Evolutionary conservation across 2,329 filamentous ascomycete genomes (phyloP), one percentile per base, ranked within the genome.

Genomic region (Myotisia sp.): DNA sequence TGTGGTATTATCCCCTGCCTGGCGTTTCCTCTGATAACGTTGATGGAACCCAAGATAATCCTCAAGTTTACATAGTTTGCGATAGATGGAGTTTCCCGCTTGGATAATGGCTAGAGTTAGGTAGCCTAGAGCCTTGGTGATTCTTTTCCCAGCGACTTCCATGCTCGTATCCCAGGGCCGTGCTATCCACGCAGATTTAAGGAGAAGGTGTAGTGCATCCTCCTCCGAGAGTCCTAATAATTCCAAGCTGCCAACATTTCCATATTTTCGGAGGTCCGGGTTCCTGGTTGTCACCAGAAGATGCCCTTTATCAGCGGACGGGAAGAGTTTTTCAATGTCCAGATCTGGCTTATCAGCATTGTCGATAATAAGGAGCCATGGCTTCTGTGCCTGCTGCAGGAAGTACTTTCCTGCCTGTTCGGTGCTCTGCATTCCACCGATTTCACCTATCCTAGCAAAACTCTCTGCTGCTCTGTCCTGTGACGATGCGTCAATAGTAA

Each of bases 201-300:
- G 30, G 24, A 53, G 45, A 5, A 53, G 39, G 16, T 33, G 23
- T 6, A 38, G 6, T 10, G 47, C 45, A n/a, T 50, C 46, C 8
- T 37, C 33, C 17, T 45, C 34, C 20, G 44, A 36, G 4, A 53
- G 36, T 2, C 42, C 42, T 30, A 36, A 27, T 19, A 53, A 29
- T 29, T 48, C 40, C 5, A 22, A 22, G 6, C 10, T 22, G 6
- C 36, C 28, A 13, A 46, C 40, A 5, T 42, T 58, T 3, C 47
- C 53, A 43, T 56, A 43, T 8, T 34, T 33, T 17, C 37, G 48
- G 18, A 43, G 46, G 16, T 48, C 48, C 1, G 47, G 50, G 31
- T 59, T 57, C 22, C 56, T 43, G 12, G 53, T 58, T 0, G 60
- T 63, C 5, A 63, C 45, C 3, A 62, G 38, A 31, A 60, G 46